phyloP scores from a whole-genome alignment of 2,329 filamentous ascomycete species.

The Talaromyces sp. region DNA sequence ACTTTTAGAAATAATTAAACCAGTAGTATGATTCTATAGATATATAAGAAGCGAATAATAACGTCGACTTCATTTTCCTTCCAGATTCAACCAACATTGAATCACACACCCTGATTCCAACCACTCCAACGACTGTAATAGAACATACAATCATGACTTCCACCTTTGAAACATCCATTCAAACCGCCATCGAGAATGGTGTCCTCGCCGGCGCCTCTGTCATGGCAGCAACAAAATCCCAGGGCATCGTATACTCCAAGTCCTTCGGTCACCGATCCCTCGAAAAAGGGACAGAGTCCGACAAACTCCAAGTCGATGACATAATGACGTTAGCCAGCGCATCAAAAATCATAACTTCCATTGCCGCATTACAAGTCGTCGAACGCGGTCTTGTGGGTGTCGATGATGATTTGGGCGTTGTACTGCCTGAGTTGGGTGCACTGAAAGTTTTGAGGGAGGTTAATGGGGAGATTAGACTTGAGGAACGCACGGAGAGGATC shows the following conservation, averaged over 20 bases:
- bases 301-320: background rate
- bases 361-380: slow-evolving; percentile 10
- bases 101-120: too few relatives aligned
- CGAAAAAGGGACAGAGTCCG: background rate
- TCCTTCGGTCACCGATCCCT: slow-evolving; percentile 6
- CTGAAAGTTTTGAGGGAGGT: slow-evolving; percentile 11
- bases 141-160: background rate
- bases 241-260: slow-evolving; percentile 13
- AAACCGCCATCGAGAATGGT: background rate
- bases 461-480: slow-evolving; percentile 5
- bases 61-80: too few relatives aligned
- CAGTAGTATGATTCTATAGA: too few relatives aligned
- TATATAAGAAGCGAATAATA: too few relatives aligned
- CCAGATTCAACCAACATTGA: too few relatives aligned
- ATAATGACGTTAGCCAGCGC: slow-evolving; percentile 11
- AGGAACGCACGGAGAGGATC: slow-evolving; percentile 6
- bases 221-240: slow-evolving; percentile 7
- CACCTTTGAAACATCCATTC: background rate
- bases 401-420: slow-evolving; percentile 8
- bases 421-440: slow-evolving; percentile 8
- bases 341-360: slow-evolving; percentile 7
- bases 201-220: slow-evolving; percentile 8
- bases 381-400: slow-evolving; percentile 7
- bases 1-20: too few relatives aligned
- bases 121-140: too few relatives aligned